phyloP scores from a whole-genome alignment of 2,329 filamentous ascomycete species.

The Botrytis hyacinthi region DNA sequence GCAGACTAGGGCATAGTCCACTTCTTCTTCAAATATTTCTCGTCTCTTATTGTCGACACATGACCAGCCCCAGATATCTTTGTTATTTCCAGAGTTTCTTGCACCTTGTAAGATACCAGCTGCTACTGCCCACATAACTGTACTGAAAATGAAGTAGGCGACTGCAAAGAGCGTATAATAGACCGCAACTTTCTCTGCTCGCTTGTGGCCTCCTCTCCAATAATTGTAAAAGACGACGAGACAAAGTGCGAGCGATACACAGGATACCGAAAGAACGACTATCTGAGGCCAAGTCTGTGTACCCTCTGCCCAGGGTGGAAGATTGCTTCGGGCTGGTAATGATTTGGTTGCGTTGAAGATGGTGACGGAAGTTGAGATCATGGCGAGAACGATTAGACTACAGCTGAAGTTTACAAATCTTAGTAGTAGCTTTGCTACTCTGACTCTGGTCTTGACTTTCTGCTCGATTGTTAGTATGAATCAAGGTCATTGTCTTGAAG shows the following conservation, averaged over 20 bases:
- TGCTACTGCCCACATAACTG: conserved; percentile 87
- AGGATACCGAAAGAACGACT: conserved; percentile 74
- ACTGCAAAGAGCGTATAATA: conserved; percentile 96
- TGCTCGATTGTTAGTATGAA: conserved; percentile 48
- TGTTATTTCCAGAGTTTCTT: conserved; percentile 67
- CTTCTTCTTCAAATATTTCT: conserved; percentile 72
- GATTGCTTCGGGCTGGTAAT: conserved; percentile 71
- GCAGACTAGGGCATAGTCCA: conserved; percentile 89
- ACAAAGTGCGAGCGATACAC: conserved; percentile 76
- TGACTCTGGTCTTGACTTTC: conserved; percentile 90
- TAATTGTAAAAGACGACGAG: conserved; percentile 81
- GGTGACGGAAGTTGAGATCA: conserved; percentile 82
- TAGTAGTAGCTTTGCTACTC: conserved; percentile 92
- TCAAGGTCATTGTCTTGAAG: conserved; percentile 7
- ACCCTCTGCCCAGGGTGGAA: conserved; percentile 78
- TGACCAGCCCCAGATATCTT: conserved; percentile 99
- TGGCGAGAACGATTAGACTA: conserved; percentile 87
- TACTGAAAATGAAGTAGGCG: conserved; percentile 88
- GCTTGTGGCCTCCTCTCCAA: conserved; percentile 80
- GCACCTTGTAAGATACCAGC: conserved; percentile 80
- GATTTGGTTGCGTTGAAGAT: conserved; percentile 87
- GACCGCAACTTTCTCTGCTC: conserved; percentile 87
- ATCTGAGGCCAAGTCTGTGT: conserved; percentile 90
- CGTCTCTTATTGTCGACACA: conserved; percentile 84
- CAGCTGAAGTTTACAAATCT: conserved; percentile 96